phyloP scores from a whole-genome alignment of 2,329 filamentous ascomycete genomes.

The Hypoxylon sp. region DNA sequence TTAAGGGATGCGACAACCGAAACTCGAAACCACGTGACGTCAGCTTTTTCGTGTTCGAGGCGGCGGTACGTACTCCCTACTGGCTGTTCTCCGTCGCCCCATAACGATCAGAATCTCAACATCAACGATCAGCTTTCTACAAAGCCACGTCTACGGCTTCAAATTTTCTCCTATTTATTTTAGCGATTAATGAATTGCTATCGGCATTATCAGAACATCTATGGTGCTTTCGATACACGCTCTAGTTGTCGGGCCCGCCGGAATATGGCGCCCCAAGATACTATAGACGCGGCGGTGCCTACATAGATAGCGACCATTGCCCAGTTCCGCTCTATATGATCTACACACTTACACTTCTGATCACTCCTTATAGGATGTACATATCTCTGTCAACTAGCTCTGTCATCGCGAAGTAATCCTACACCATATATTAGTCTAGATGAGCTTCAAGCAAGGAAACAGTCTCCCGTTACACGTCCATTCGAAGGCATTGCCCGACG shows the following conservation, averaged over 20 bases:
- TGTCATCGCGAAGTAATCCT: neutral
- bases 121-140: neutral
- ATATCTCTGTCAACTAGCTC: no score
- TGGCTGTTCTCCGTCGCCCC: slow-evolving; percentile 3
- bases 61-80: neutral
- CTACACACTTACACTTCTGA: neutral
- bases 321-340: neutral
- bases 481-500: neutral
- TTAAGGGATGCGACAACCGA: slow-evolving; percentile 12
- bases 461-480: neutral
- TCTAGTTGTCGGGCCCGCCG: neutral
- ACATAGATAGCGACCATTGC: neutral
- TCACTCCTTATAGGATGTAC: neutral
- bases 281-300: neutral
- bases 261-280: neutral
- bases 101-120: neutral
- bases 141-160: neutral
- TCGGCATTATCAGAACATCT: neutral
- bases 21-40: slow-evolving; percentile 40
- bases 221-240: neutral
- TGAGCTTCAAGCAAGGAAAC: neutral
- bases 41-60: slow-evolving; percentile 29
- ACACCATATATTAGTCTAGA: neutral
- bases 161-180: neutral
- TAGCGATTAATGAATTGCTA: neutral